Evolutionary conservation across 2,329 filamentous ascomycete genomes (phyloP).

Genomic region (Fusarium scirpi): DNA sequence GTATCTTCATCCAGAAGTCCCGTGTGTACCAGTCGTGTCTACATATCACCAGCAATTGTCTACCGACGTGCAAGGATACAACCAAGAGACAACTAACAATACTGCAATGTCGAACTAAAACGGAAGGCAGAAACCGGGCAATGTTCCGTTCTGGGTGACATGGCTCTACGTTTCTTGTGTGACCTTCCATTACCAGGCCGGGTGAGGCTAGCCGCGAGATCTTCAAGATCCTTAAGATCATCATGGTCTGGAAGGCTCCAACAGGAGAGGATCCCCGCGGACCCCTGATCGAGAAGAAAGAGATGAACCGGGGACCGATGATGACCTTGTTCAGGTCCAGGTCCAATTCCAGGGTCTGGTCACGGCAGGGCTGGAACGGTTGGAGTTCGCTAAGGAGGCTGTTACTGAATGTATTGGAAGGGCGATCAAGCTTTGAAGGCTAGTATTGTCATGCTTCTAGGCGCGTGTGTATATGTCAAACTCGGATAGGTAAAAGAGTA

Average conservation of each 20-base stretch:
- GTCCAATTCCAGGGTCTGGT: not conserved
- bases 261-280: constrained; percentile 50
- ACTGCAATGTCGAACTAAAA: constrained; percentile 20
- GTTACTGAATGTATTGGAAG: not conserved
- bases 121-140: constrained; percentile 38
- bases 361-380: constrained; percentile 5
- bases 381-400: constrained; percentile 8
- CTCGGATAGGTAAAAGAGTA: not conserved
- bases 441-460: not conserved
- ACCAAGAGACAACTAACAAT: not conserved
- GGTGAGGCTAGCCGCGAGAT: constrained; percentile 57
- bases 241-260: constrained; percentile 50
- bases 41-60: constrained; percentile 1
- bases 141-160: constrained; percentile 8
- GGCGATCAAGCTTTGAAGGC: not conserved
- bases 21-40: not conserved
- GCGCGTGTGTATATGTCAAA: not conserved
- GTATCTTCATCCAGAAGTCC: not conserved
- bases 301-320: constrained; percentile 58
- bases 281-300: constrained; percentile 51
- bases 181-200: constrained; percentile 45
- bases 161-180: constrained; percentile 3
- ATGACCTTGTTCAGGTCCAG: constrained; percentile 2
- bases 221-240: constrained; percentile 57
- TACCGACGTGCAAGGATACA: constrained; percentile 14